Base-by-base conservation (phyloP, 176 grass and related monocot species). In the Raddia guianensis region DNA sequence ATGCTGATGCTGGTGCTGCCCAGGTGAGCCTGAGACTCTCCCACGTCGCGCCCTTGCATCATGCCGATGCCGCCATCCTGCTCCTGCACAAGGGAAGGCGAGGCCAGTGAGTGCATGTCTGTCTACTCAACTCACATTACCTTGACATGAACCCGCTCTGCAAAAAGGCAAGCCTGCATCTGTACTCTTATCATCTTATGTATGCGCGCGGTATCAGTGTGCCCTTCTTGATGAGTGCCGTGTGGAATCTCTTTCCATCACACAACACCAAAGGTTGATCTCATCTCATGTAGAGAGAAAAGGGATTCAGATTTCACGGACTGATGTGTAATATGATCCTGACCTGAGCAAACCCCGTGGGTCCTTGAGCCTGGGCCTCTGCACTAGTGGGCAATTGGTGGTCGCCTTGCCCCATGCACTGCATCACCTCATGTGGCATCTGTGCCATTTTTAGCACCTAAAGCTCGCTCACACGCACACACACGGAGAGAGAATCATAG, bases 311-410 rank as follows among this genome's bases (percentile, higher is more conserved):
- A 46, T 8, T 52, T 33, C 70, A 63, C 58, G 63, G 13, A 49
- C 74, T 35, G 34, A 78, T 66, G 76, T 21, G 42, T 40, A 40
- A 40, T 53, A 45, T 56, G 37, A 80, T 68, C 77, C 56, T 80
- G 77, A 80, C 77, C 77, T 80, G 63, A 80, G n/a, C 49, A 32
- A 80, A 43, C 32, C 61, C 3, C 56, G 77, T 80, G 34, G 62
- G 47, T 66, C 48, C 76, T 40, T 44, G 63, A 34, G 35, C 54
- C n/a, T 47, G 37, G 4, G 37, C 73, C n/a, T 14, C 68, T 34
- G 21, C 68, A 34, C 48, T 27, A 21, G 18, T 79, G 35, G 16
- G 46, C 9, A 66, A 13, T 42, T 55, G 47, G 69, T 34, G 47
- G 69, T 34, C 40, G 33, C 47, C 15, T 79, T 79, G 77, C 34